These are phyloP conservation scores for Chondrostereum purpureum DNA, from an alignment of 1,284 basidiomycete species.

Conservation along the genomic window DNA sequence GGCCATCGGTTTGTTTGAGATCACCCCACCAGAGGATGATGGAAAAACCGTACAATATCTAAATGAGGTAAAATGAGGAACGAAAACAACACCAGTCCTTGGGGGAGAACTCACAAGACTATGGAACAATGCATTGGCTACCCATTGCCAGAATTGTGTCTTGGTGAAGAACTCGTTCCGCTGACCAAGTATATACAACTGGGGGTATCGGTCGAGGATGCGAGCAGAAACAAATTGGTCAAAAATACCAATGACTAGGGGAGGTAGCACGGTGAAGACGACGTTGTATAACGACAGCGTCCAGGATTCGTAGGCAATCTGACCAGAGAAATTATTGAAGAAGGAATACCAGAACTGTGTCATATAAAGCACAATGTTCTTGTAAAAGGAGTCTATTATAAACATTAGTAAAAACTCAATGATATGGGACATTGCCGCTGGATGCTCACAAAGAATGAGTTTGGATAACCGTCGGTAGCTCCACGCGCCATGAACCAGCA, in stretches of 20 bases:
- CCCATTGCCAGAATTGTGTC: slow-evolving; percentile 93
- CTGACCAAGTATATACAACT: slow-evolving; percentile 91
- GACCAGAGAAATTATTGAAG: slow-evolving; percentile 98
- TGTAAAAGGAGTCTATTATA: slow-evolving; percentile 83
- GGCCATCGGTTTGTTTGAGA: slow-evolving; percentile 73
- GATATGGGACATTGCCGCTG: not conserved
- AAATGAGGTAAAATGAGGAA: slow-evolving; percentile 4
- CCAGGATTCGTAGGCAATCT: slow-evolving; percentile 98
- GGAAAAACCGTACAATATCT: slow-evolving; percentile 87
- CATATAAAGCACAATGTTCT: slow-evolving; percentile 97
- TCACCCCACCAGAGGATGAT: slow-evolving; percentile 90
- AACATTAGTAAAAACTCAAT: slow-evolving; percentile 2
- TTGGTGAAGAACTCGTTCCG: slow-evolving; percentile 89
- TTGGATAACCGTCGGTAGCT: slow-evolving; percentile 95
- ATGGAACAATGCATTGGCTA: slow-evolving; percentile 91
- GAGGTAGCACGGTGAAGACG: slow-evolving; percentile 90
- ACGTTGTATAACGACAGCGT: slow-evolving; percentile 93
- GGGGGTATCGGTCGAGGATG: slow-evolving; percentile 95
- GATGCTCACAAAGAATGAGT: slow-evolving; percentile 80
- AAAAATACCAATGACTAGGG: slow-evolving; percentile 95
- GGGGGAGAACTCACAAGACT: slow-evolving; percentile 66
- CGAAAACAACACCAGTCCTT: slow-evolving; percentile 3
- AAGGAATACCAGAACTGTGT: slow-evolving; percentile 98
- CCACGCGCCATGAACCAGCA: slow-evolving; percentile 98
- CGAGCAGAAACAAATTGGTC: slow-evolving; percentile 97